Base-by-base conservation (phyloP, 2,329 filamentous ascomycete genomes). In the Aspergillus novofumigatus region DNA sequence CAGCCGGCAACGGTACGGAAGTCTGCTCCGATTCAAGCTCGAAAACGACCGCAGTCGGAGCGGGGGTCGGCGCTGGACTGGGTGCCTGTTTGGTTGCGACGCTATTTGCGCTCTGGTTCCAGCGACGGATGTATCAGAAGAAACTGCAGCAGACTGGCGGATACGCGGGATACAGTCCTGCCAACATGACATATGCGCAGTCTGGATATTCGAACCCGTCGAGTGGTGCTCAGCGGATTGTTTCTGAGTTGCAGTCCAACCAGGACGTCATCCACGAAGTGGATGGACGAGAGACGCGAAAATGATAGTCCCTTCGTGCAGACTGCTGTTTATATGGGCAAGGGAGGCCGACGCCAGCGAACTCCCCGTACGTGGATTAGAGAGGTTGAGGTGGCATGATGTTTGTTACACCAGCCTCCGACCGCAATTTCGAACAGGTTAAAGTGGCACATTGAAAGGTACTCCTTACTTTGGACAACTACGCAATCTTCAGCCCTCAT, bases 61-160 rank as follows among this genome's bases (percentile, higher is more conserved):
- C 49, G 3, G 54, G 49, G 1, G 29, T 56, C 3, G 54, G 54
- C 2, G 54, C 54, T 1, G 54, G 49, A 9, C 25, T 56, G 42
- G 54, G 54, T n/a, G 49, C 49, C 7, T 56, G 49, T 8, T 23
- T 56, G 5, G 21, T 52, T 11, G 49, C 49, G 20, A 38, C 49
- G n/a, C 17, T 47, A 6, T 41, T n/a, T 21, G n/a, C 49, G 10
- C 49, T 56, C 48, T 29, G 20, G 49, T 49, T 56, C 23, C 54
- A 56, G 17, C 23, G 54, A 23, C 54, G 54, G 14, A 14, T 21
- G 47, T 54, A 57, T 21, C 20, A 17, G 45, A 49, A 25, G 52
- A 54, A 47, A 10, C 1, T 54, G 25, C 25, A 45, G n/a, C 45
- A 49, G 52, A 29, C 10, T 26, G 4, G 44, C 4, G 44, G 11